Evolutionary conservation across 805 yeast genomes (phyloP), one percentile per base, ranked within the genome.

Genomic region (Teunomyces tritomae): DNA sequence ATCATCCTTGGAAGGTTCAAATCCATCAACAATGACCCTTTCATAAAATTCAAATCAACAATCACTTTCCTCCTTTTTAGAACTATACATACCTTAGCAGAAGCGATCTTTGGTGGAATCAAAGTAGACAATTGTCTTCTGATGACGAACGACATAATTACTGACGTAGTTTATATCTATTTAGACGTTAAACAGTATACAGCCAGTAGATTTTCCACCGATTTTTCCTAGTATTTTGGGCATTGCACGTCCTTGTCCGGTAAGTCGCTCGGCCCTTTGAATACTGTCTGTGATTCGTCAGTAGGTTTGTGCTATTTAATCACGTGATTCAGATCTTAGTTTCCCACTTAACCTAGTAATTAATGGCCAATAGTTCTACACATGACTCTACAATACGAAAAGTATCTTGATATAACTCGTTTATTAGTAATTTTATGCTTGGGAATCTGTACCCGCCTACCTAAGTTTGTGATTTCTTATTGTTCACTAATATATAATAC

Each of bases 51-150:
- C n/a, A 17, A 8, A 8, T 20, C 40, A n/a, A 24, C 29, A 24
- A 26, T 7, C 17, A 37, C 29, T 5, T n/a, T 10, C 13, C 26
- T 20, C n/a, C 7, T 8, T 37, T 37, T 26, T n/a, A 8, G 5
- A 17, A 5, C 27, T 24, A 37, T 37, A 43, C 53, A 30, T 80
- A 86, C 92, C 74, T 85, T 81, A 41, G 96, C 94, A 54, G 97
- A 90, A 49, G 97, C 97, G 67, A 92, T 85, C 92, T 92, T 92
- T 71, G 99, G 99, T 62, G 99, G 99, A 67, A 92, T 91, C 77
- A 92, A 80, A 64, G 97, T 87, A 57, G 98, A 90, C 71, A 92
- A 81, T 62, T 85, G 85, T 78, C 99, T 91, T 85, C 88, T 91
- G 65, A 84, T 78, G 73, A 90, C 79, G 77, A 84, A 87, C 65